phyloP scores from a whole-genome alignment of 1,284 basidiomycete species.

The Exsudoporus floridanus region DNA sequence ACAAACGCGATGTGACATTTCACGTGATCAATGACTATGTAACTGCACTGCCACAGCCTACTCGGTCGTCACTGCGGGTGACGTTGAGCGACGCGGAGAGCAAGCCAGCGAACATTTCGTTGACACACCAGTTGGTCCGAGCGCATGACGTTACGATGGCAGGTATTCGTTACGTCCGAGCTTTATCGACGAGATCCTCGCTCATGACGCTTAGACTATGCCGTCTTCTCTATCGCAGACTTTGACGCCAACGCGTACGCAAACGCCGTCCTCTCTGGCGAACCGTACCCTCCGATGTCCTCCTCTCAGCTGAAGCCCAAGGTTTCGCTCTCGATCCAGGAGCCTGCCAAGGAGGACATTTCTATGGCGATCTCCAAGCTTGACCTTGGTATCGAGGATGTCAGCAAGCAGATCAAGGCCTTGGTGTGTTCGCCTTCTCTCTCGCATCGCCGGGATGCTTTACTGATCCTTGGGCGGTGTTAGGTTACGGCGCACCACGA shows the following conservation, averaged over 20 bases:
- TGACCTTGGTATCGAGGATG: slow-evolving; percentile 82
- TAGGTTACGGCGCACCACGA: slow-evolving; percentile 75
- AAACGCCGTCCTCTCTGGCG: slow-evolving; percentile 80
- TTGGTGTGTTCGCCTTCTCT: slow-evolving; percentile 53
- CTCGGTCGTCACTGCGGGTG: background rate
- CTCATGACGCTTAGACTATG: slow-evolving; percentile 48
- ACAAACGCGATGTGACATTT: slow-evolving; percentile 32
- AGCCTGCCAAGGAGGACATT: slow-evolving; percentile 79
- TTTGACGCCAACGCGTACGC: slow-evolving; percentile 90
- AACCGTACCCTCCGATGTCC: slow-evolving; percentile 54
- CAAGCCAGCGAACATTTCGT: background rate
- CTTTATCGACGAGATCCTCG: background rate
- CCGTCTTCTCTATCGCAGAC: slow-evolving; percentile 62
- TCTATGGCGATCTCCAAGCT: slow-evolving; percentile 83
- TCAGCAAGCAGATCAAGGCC: slow-evolving; percentile 81
- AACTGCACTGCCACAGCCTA: slow-evolving; percentile 24
- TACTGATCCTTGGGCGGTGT: background rate
- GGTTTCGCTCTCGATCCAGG: slow-evolving; percentile 42
- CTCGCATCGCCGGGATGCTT: no score
- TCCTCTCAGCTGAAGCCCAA: slow-evolving; percentile 30
- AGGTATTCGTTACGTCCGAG: slow-evolving; percentile 18
- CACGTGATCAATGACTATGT: slow-evolving; percentile 27
- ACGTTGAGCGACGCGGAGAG: background rate
- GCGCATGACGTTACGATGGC: slow-evolving; percentile 20
- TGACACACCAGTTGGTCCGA: background rate